Base-by-base conservation (phyloP, 257 asterid species). In the Verbena officinalis region DNA sequence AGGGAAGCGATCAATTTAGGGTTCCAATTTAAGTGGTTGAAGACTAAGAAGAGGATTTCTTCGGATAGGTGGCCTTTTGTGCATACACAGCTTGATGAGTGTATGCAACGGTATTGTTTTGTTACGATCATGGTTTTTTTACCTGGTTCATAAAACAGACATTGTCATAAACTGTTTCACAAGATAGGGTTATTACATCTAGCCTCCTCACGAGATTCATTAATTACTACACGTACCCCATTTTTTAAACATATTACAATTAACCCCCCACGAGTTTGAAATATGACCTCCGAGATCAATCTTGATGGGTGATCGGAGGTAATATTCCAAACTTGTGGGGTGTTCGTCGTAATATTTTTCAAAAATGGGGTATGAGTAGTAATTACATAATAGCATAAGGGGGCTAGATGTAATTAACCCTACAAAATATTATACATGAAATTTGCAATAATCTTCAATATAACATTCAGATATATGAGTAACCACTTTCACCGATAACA, bases 81-180 rank as follows among this genome's bases (percentile, higher is more conserved):
- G 67, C 98, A 93, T 62, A 55, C 67, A 64, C 98, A 93, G 65
- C 77, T 84, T 20, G 88, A 75, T 12, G 98, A 93, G 81, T 93
- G 98, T 70, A 85, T 58, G 80, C 98, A 93, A 19, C 98, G 89
- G 80, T 87, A 83, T 55, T 93, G 95, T 79, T 93, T 93, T 3
- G 87, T 80, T 48, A 84, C 68, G 45, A 72, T 78, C 96, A 94
- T 90, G 54, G n/a, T n/a, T n/a, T 55, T 65, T 62, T 45, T 65
- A 64, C 80, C 83, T 81, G 71, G 75, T 34, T n/a, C 68, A 56
- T 15, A 67, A 68, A 70, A 74, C 52, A 77, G 51, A 54, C 40
- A 43, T 44, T 4, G 36, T 16, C 45, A 36, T 67, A 9, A 50
- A 59, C 40, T 36, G 53, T 21, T 51, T 46, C 44, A 23, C 22